Evolutionary conservation across 2,329 filamentous ascomycete species (phyloP).

Genomic region (Neofusicoccum parvum): DNA sequence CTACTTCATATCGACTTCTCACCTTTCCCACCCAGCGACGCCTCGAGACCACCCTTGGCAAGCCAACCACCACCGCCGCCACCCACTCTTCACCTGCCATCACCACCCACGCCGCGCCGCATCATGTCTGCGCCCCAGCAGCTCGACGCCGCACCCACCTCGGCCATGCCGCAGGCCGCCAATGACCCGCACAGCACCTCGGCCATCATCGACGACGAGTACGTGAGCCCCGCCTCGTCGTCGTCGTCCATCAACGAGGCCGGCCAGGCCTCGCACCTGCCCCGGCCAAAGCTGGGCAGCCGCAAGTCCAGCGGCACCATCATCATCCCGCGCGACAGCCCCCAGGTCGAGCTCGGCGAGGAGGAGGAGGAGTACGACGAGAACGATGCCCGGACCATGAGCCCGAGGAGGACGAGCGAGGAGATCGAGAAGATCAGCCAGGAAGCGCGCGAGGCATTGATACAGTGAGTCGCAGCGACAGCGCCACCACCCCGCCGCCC

Average conservation of each 20-base stretch:
- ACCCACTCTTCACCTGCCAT: neutral
- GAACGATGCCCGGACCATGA: constrained; percentile 92
- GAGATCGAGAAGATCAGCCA: constrained; percentile 86
- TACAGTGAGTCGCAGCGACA: constrained; percentile 54
- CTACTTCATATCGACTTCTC: constrained; percentile 20
- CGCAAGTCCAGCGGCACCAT: constrained; percentile 82
- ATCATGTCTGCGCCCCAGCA: constrained; percentile 18
- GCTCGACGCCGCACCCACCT: constrained; percentile 17
- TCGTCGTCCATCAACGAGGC: constrained; percentile 22
- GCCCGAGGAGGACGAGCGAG: constrained; percentile 84
- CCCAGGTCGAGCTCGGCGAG: constrained; percentile 71
- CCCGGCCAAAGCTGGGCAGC: constrained; percentile 68
- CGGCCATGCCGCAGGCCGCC: constrained; percentile 11
- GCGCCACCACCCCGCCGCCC: neutral
- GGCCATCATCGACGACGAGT: constrained; percentile 22
- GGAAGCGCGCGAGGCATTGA: constrained; percentile 69
- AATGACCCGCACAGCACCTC: constrained; percentile 19
- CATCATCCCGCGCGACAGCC: constrained; percentile 76
- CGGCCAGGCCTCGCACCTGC: constrained; percentile 13
- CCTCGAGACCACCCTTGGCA: constrained; percentile 17
- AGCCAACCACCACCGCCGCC: neutral
- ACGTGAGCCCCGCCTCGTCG: constrained; percentile 21
- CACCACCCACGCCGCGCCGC: neutral
- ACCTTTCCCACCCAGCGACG: constrained; percentile 8
- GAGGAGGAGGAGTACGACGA: constrained; percentile 78